Conservation (phyloP, 2,329 filamentous ascomycete species). For the Botryotinia globosa region DNA sequence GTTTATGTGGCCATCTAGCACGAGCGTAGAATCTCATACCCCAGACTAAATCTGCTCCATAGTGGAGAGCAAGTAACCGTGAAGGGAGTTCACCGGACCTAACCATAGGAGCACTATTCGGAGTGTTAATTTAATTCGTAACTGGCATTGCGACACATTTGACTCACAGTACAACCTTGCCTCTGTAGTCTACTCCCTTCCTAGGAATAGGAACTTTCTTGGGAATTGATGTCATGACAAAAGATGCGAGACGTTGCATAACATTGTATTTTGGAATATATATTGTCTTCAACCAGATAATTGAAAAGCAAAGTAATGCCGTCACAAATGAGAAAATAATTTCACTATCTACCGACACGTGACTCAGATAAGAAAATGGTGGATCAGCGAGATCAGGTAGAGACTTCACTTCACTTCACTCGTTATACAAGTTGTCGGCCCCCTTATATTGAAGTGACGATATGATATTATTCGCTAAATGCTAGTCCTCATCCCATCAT, state of each 20-base stretch:
- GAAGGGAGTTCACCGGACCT: slow-evolving; percentile 94
- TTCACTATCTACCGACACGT: not conserved
- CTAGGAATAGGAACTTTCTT: slow-evolving; percentile 79
- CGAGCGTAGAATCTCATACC: slow-evolving; percentile 49
- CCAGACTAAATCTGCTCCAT: slow-evolving; percentile 97
- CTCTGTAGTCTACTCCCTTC: slow-evolving; percentile 88
- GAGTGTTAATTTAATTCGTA: not conserved
- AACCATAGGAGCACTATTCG: slow-evolving; percentile 76
- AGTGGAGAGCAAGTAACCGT: slow-evolving; percentile 82
- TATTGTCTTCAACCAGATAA: not conserved
- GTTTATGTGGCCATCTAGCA: slow-evolving; percentile 22
- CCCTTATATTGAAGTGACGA: not conserved
- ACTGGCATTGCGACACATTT: not conserved
- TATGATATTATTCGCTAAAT: not conserved
- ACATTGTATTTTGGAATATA: slow-evolving; percentile 27
- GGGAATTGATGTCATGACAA: slow-evolving; percentile 56
- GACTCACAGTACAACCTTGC: slow-evolving; percentile 75
- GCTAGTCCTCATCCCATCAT: not conserved
- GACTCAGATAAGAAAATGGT: not conserved
- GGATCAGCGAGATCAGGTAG: too few species aligned
- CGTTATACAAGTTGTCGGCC: not conserved
- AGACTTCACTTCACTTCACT: not conserved
- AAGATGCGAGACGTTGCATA: slow-evolving; percentile 42
- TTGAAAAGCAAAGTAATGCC: not conserved
- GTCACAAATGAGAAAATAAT: slow-evolving; percentile 7